A percentile compares a stretch with the other conserved stretches of the same genome.
Evolutionary conservation across 2,329 filamentous ascomycete genomes (phyloP).

Genomic region (Colletotrichum spaethianum): DNA sequence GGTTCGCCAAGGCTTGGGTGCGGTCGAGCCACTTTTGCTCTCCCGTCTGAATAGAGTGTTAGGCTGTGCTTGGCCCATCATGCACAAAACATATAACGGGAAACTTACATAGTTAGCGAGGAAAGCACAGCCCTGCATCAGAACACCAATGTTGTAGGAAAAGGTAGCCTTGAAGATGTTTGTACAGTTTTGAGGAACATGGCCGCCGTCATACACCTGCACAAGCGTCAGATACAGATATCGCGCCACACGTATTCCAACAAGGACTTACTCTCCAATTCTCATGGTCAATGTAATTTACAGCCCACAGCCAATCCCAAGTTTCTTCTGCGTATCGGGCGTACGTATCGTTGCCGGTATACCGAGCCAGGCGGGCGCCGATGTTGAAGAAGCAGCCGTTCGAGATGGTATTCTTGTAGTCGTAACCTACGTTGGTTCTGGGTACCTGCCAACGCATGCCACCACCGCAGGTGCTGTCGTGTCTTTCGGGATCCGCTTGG

Average conservation of each 20-base stretch:
- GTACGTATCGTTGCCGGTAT: slow-evolving; percentile 77
- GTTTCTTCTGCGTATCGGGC: slow-evolving; percentile 73
- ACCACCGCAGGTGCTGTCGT: slow-evolving; percentile 65
- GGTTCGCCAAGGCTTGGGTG: slow-evolving; percentile 65
- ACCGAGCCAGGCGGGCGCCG: slow-evolving; percentile 78
- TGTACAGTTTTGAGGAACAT: slow-evolving; percentile 66
- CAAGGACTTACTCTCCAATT: slow-evolving; percentile 54
- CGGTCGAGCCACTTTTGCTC: slow-evolving; percentile 65
- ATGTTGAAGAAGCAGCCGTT: slow-evolving; percentile 76
- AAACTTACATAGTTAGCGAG: slow-evolving; percentile 68
- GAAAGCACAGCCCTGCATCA: slow-evolving; percentile 68
- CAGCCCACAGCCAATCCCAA: slow-evolving; percentile 70
- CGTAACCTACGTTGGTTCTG: slow-evolving; percentile 79
- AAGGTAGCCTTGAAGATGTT: slow-evolving; percentile 67
- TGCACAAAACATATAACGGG: slow-evolving; percentile 42
- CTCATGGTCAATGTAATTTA: slow-evolving; percentile 66
- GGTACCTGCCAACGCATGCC: slow-evolving; percentile 86
- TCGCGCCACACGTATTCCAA: neutral
- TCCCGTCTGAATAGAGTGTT: slow-evolving; percentile 33
- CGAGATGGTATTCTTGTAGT: slow-evolving; percentile 79
- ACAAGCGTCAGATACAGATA: neutral
- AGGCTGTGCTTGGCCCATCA: slow-evolving; percentile 63
- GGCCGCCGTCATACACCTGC: slow-evolving; percentile 71
- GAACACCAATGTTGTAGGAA: slow-evolving; percentile 68
- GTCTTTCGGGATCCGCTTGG: slow-evolving; percentile 69